Evolutionary conservation across 1,284 basidiomycete species (phyloP), one percentile per base, ranked within the genome.

Genomic region (Ceratobasidium papillatum): DNA sequence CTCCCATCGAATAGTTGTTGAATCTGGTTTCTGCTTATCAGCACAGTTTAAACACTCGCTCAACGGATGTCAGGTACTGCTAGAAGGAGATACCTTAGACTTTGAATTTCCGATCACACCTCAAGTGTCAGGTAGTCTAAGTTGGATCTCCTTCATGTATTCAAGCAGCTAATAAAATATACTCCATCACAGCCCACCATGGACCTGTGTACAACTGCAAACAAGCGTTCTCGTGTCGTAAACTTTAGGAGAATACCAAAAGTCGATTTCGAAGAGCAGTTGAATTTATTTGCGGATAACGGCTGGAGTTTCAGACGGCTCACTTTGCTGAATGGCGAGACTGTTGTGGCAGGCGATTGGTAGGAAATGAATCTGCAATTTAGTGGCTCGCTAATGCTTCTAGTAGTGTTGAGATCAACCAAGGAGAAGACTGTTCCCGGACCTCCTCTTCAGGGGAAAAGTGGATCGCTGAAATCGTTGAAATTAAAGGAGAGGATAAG

Each of bases 381-480:
- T 22, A 19, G 12, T 19, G 12, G 22, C 38, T 25, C 8, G 27
- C 61, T 63, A 12, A 43, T 30, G 1, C 8, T 19, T 22, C 34
- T 14, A 3, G 34, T 25, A 63, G 61, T 25, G 61, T 63, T 19
- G 36, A 63, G 43, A 19, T 63, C 12, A 36, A 41, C n/a, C 12
- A n/a, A 43, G 38, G 38, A 1, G 61, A 63, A 30, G 61, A 63
- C 27, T 43, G 14, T 12, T 63, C 61, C 14, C 14, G 25, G 19
- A 63, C 61, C 17, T 38, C 61, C 12, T 17, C 17, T 38, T 19
- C 19, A 5, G 41, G 41, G 22, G 61, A 63, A 43, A 17, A 12
- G 14, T 63, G 61, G 61, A 27, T 63, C 38, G 61, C 61, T 8
- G 38, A 63, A 43, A 36, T 63, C n/a, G 8, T 38, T 12, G 61